Conservation (phyloP, 345 rosid species). For the Heritiera fomes region DNA sequence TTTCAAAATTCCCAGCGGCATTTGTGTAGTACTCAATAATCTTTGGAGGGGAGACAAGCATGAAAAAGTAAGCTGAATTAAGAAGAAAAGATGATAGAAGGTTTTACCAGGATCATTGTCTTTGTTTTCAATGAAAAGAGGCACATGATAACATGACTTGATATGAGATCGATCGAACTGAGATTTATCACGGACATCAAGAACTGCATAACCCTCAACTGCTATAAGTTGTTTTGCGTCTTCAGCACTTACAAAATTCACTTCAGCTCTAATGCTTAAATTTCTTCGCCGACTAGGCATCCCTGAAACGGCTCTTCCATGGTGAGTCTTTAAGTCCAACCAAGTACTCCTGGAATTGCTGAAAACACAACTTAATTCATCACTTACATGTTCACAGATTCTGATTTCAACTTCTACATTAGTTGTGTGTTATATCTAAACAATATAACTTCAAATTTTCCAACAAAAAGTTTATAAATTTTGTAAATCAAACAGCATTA, state of each 20-base stretch:
- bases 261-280: conserved; percentile 67
- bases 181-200: conserved; percentile 77
- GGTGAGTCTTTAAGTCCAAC: conserved; percentile 45
- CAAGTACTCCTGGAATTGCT: conserved; percentile 51
- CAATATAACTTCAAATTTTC: background rate
- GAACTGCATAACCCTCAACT: conserved; percentile 59
- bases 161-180: conserved; percentile 85
- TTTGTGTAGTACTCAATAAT: background rate
- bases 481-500: conserved; percentile 9
- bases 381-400: conserved; percentile 24
- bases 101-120: conserved; percentile 78
- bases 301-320: conserved; percentile 39
- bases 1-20: background rate
- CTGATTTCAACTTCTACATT: background rate
- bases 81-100: background rate
- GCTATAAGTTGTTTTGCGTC: conserved; percentile 73
- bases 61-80: conserved; percentile 9
- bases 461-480: background rate
- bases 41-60: background rate
- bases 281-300: conserved; percentile 37
- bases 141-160: conserved; percentile 74
- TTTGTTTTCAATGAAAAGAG: conserved; percentile 77
- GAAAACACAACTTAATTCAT: conserved; percentile 40
- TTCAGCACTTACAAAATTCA: conserved; percentile 72
- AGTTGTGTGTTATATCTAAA: background rate